Evolutionary conservation across 257 asterid genomes (phyloP).

Genomic region (Primulina tabacum): DNA sequence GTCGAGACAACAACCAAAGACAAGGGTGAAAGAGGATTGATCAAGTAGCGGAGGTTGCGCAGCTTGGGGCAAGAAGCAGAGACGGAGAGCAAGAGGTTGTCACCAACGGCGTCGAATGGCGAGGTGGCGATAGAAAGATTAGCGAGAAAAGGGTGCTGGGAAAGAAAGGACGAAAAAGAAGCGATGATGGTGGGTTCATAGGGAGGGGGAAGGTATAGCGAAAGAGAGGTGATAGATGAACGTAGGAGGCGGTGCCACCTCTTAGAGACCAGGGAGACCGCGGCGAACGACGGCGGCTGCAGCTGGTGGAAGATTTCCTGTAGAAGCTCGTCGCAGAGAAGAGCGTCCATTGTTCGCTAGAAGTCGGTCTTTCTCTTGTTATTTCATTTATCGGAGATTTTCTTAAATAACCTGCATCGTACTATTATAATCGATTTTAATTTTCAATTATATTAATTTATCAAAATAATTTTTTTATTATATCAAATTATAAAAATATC

Average conservation of each 20-base stretch:
- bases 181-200: constrained; percentile 30
- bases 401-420: too few relatives aligned
- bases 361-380: neutral
- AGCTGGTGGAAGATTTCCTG: constrained; percentile 80
- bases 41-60: constrained; percentile 38
- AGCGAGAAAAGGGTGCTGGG: constrained; percentile 46
- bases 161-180: constrained; percentile 44
- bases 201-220: constrained; percentile 42
- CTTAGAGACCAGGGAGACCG: constrained; percentile 58
- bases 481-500: too few relatives aligned
- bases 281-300: constrained; percentile 50
- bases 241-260: constrained; percentile 73
- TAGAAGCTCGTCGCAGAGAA: constrained; percentile 75
- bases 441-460: too few relatives aligned
- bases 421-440: too few relatives aligned
- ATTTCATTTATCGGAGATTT: too few relatives aligned
- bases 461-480: too few relatives aligned
- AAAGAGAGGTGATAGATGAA: constrained; percentile 56
- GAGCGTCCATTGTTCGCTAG: constrained; percentile 40
- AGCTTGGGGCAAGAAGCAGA: constrained; percentile 60
- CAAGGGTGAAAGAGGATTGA: constrained; percentile 38
- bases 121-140: constrained; percentile 42
- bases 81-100: constrained; percentile 27
- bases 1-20: constrained; percentile 43
- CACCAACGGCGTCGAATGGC: neutral